Evolutionary conservation across 2,329 filamentous ascomycete species (phyloP).

Genomic region (Canariomyces notabilis): DNA sequence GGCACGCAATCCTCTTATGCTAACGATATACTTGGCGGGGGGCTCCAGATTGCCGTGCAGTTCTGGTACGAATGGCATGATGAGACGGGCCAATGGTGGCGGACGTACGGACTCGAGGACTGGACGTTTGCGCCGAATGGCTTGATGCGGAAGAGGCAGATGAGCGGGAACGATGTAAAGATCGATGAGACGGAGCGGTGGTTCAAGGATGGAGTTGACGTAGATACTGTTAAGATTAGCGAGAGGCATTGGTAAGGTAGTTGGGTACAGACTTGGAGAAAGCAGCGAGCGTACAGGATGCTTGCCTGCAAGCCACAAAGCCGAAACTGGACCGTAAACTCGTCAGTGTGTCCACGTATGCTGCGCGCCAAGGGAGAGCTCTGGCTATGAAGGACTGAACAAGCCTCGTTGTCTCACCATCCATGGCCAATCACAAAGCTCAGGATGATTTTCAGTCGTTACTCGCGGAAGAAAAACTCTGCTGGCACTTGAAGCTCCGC

Average conservation of each 20-base stretch:
- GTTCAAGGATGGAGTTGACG: slow-evolving; percentile 65
- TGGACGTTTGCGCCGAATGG: slow-evolving; percentile 71
- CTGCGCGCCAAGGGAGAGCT: too few relatives aligned
- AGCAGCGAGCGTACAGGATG: slow-evolving; percentile 33
- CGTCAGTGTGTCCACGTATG: too few relatives aligned
- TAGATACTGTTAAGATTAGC: slow-evolving; percentile 60
- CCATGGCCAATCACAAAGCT: too few relatives aligned
- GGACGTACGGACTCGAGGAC: slow-evolving; percentile 80
- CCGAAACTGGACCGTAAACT: too few relatives aligned
- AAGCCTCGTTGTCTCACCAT: too few relatives aligned
- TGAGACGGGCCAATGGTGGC: slow-evolving; percentile 67
- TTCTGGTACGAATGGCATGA: slow-evolving; percentile 88
- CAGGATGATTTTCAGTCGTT: too few relatives aligned
- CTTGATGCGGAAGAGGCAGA: slow-evolving; percentile 67
- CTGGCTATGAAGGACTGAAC: too few relatives aligned
- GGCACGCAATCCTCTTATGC: too few relatives aligned
- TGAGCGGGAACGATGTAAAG: slow-evolving; percentile 69
- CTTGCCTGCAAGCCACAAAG: too few relatives aligned
- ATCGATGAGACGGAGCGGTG: slow-evolving; percentile 60
- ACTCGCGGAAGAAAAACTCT: too few relatives aligned
- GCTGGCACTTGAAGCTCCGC: too few relatives aligned
- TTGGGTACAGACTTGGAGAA: background rate
- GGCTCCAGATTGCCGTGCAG: slow-evolving; percentile 70
- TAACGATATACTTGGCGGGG: too few relatives aligned
- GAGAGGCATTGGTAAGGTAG: slow-evolving; percentile 61